Percentiles rank a stretch among this genome's conserved stretches.
These are phyloP conservation scores for Boletus sensibilis DNA, from an alignment of 768 basidiomycete species.

Conservation along the genomic window DNA sequence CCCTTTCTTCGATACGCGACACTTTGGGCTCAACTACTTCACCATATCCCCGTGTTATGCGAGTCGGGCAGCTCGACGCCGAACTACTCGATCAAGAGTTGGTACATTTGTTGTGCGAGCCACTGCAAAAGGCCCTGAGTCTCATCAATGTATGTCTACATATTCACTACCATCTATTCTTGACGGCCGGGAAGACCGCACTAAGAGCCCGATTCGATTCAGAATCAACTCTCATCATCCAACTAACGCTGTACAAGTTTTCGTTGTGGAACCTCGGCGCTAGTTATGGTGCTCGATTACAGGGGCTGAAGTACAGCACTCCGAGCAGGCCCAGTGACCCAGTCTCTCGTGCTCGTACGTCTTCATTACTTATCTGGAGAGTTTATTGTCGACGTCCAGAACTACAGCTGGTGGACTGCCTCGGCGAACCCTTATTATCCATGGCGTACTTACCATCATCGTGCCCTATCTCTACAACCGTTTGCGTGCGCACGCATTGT, in stretches of 20 bases:
- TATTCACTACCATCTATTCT: not conserved
- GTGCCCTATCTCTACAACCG: constrained; percentile 79
- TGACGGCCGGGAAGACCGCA: constrained; percentile 44
- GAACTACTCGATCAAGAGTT: constrained; percentile 89
- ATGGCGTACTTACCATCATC: constrained; percentile 70
- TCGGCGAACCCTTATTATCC: constrained; percentile 56
- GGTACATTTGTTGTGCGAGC: constrained; percentile 75
- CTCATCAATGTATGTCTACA: constrained; percentile 57
- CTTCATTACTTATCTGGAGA: not conserved
- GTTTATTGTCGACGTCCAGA: not conserved
- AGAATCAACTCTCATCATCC: constrained; percentile 69
- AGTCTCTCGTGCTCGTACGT: constrained; percentile 25
- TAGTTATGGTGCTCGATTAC: constrained; percentile 81
- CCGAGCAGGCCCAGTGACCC: constrained; percentile 2
- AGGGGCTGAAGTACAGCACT: constrained; percentile 65
- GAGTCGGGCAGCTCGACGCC: constrained; percentile 91
- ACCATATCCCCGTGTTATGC: constrained; percentile 52
- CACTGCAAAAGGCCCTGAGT: constrained; percentile 69
- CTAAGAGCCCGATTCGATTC: constrained; percentile 66
- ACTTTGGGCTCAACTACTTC: constrained; percentile 33
- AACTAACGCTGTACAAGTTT: constrained; percentile 73
- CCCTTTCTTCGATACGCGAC: constrained; percentile 47
- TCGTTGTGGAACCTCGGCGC: constrained; percentile 80
- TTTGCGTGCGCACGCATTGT: constrained; percentile 71
- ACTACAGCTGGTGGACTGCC: constrained; percentile 64